Evolutionary conservation across 2,329 filamentous ascomycete species (phyloP), one percentile per base, ranked within the genome.

Genomic region (Fusarium devonianum): DNA sequence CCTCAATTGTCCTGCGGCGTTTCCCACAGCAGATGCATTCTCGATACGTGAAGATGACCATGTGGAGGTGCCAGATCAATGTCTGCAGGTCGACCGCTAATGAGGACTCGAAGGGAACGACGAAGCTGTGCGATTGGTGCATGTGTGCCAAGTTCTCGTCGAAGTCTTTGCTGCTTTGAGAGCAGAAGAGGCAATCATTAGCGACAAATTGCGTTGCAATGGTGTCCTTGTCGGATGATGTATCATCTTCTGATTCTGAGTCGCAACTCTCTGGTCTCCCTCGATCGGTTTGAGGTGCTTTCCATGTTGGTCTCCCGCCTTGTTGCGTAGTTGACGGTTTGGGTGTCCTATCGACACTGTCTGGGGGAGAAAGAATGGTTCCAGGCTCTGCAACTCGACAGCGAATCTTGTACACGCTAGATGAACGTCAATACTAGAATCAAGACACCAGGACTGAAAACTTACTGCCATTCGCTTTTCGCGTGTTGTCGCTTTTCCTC

Each of bases 1-100:
- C 80, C 38, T 77, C 68, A 0, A 69, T 66, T 0, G 74, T 78
- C 0, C 64, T 62, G 22, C 76, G 71, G 26, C 73, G 64, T 11
- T 70, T 76, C 1, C 76, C 76, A 53, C 80, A 83, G 14, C 70
- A 73, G 26, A 83, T 68, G 49, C 81, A 84, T 62, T 82, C 78
- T 13, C 69, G 68, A 43, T 79, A 81, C 1, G 64, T 71, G 14
- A 69, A 75, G 11, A 83, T 75, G 14, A 83, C 64, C 7, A 80
- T 69, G 41, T 77, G 71, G 0, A 82, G 65, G 43, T 81, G 81
- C 29, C 67, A 57, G 25, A 82, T 66, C 2, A 83, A 63, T 0
- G 75, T 75, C 25, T 76, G 74, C 3, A 76, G 51, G 43, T 82
- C 78, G 8, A 80, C 74, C 1, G 69, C 51, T 0, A 83, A 66